These are phyloP conservation scores for Nitzschia sp. DNA, from an alignment of 108 stramenopile species.

Conservation along the genomic window DNA sequence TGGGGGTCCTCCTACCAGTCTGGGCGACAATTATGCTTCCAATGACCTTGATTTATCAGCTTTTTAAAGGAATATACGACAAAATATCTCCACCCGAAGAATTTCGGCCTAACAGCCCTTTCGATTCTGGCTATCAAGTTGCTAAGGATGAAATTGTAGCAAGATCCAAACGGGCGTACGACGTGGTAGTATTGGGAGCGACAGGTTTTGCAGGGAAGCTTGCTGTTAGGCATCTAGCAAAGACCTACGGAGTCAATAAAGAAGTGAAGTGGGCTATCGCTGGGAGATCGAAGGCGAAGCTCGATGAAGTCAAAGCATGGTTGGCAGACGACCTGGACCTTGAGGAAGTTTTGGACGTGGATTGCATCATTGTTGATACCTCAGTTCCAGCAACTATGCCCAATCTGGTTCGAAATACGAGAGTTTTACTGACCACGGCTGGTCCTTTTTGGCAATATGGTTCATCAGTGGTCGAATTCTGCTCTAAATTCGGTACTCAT, in stretches of 20 bases:
- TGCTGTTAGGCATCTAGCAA: conserved; percentile 65
- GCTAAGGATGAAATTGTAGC: conserved; percentile 23
- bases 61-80: conserved; percentile 20
- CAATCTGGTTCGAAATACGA: conserved; percentile 65
- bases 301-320: conserved; percentile 37
- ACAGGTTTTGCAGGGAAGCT: conserved; percentile 88
- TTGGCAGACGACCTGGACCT: conserved; percentile 42
- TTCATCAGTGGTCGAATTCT: conserved; percentile 73
- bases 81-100: not conserved
- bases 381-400: conserved; percentile 57
- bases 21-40: conserved; percentile 36
- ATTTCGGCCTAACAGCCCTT: not conserved
- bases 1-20: conserved; percentile 37
- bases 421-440: conserved; percentile 78
- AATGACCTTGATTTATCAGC: conserved; percentile 44
- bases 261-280: conserved; percentile 82
- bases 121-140: conserved; percentile 34
- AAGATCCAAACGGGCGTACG: conserved; percentile 56
- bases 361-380: conserved; percentile 62
- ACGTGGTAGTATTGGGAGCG: conserved; percentile 83
- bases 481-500: conserved; percentile 84
- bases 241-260: conserved; percentile 54
- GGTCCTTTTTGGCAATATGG: conserved; percentile 92
- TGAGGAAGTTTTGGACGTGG: conserved; percentile 33
- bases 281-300: conserved; percentile 55